A percentile compares a stretch with the other conserved stretches of the same genome.
Evolutionary conservation across 805 yeast species (phyloP).

Genomic region (Starmerella tilneyi): DNA sequence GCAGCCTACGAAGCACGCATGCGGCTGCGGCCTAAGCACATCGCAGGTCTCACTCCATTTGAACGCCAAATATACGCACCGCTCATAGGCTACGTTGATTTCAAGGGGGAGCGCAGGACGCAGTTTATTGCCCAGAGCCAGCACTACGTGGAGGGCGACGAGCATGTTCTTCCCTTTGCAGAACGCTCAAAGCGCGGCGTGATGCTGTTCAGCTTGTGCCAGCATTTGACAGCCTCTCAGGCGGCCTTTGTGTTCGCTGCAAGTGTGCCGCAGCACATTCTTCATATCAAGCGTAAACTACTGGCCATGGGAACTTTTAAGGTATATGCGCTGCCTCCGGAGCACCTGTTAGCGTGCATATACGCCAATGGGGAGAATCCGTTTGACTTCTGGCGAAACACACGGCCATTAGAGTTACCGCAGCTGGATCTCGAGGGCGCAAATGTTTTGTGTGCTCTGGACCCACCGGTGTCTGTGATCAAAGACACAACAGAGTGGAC

Average conservation of each 20-base stretch:
- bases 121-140: conserved; percentile 13
- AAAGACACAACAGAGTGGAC: conserved; percentile 11
- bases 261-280: not conserved
- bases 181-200: conserved; percentile 21
- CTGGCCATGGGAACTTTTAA: conserved; percentile 7
- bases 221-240: conserved; percentile 2
- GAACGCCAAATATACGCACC: conserved; percentile 14
- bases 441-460: conserved; percentile 13
- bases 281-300: conserved; percentile 17
- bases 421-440: not conserved
- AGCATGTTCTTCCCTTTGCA: conserved; percentile 22
- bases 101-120: not conserved
- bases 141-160: conserved; percentile 19
- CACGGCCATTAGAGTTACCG: not conserved
- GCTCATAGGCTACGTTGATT: conserved; percentile 8
- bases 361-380: conserved; percentile 14
- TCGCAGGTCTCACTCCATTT: conserved; percentile 12
- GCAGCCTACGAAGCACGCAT: not conserved
- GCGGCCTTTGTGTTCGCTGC: conserved; percentile 13
- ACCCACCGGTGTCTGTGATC: conserved; percentile 11
- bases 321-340: conserved; percentile 11
- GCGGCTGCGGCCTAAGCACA: conserved; percentile 17
- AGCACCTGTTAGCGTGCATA: conserved; percentile 15
- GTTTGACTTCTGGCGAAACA: conserved; percentile 17
- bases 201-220: conserved; percentile 15